Evolutionary conservation across 169 alveolate species (phyloP).

Genomic region (Besnoitia besnoiti): DNA sequence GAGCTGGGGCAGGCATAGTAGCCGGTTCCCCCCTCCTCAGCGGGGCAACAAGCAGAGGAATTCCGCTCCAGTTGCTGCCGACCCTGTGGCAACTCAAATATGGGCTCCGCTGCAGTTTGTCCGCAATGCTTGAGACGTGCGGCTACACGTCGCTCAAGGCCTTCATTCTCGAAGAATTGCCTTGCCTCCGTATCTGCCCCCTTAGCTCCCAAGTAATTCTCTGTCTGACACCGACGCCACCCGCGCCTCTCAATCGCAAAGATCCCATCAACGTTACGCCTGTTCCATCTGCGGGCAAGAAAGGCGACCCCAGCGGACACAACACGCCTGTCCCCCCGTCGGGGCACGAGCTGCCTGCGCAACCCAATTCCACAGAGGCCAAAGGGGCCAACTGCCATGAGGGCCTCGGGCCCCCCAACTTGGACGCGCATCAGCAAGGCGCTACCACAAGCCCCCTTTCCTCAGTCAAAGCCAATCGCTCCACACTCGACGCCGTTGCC

Average conservation of each 20-base stretch:
- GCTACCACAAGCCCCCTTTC: not conserved
- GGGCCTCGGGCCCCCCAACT: no score
- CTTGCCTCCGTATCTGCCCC: not conserved
- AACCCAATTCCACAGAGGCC: no score
- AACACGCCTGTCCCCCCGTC: no score
- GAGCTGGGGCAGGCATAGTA: not conserved
- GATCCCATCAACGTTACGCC: no score
- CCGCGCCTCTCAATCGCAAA: not conserved
- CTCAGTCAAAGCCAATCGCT: not conserved
- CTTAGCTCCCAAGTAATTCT: not conserved
- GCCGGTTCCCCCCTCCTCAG: not conserved
- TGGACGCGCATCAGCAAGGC: no score
- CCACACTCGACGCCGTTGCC: not conserved
- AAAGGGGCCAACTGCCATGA: no score
- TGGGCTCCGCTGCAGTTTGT: constrained; percentile 24
- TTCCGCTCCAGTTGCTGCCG: constrained; percentile 12
- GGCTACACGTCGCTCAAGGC: constrained; percentile 32
- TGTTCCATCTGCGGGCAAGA: no score
- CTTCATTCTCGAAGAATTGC: constrained; percentile 2
- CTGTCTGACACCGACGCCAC: not conserved
- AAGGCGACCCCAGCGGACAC: no score
- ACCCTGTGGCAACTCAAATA: constrained; percentile 43
- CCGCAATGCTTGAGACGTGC: constrained; percentile 33
- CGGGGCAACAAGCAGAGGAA: not conserved
- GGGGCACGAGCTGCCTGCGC: no score